Evolutionary conservation across 176 grass and related monocot species (phyloP).

Genomic region (Puccinellia tenuiflora): DNA sequence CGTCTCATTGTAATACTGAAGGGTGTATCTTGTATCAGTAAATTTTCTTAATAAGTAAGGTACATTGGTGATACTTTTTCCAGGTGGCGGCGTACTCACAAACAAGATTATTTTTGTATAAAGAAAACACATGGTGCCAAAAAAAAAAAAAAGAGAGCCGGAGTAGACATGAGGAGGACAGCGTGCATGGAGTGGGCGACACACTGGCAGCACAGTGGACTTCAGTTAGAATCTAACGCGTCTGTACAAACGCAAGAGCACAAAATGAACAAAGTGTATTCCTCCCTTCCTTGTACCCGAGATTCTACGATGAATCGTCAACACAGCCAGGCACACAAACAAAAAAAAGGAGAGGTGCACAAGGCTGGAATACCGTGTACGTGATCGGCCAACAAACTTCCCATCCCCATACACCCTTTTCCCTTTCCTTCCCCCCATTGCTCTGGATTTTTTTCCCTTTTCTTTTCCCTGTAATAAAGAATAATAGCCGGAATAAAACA

Average conservation of each 20-base stretch:
- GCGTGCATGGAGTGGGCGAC: not conserved
- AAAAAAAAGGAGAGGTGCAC: constrained; percentile 2
- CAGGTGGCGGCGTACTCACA: too few relatives aligned
- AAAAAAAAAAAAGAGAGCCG: not conserved
- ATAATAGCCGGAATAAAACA: not conserved
- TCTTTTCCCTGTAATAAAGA: not conserved
- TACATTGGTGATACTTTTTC: too few relatives aligned
- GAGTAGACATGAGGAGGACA: not conserved
- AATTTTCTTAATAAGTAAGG: too few relatives aligned
- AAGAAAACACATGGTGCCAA: not conserved
- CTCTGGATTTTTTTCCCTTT: not conserved
- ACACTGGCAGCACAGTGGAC: not conserved
- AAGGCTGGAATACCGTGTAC: constrained; percentile 1
- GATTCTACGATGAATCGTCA: constrained; percentile 5
- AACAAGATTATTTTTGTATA: not conserved
- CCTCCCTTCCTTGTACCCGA: not conserved
- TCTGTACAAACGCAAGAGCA: not conserved
- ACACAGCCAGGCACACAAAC: not conserved
- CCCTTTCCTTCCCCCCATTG: not conserved
- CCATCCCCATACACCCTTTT: constrained; percentile 2
- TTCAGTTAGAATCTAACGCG: constrained; percentile 2
- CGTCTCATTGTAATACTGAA: too few relatives aligned
- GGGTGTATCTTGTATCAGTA: too few relatives aligned
- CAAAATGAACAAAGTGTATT: not conserved
- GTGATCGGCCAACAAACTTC: not conserved